Conservation (phyloP, 2,329 filamentous ascomycete genomes). For the Aspergillus sp. region DNA sequence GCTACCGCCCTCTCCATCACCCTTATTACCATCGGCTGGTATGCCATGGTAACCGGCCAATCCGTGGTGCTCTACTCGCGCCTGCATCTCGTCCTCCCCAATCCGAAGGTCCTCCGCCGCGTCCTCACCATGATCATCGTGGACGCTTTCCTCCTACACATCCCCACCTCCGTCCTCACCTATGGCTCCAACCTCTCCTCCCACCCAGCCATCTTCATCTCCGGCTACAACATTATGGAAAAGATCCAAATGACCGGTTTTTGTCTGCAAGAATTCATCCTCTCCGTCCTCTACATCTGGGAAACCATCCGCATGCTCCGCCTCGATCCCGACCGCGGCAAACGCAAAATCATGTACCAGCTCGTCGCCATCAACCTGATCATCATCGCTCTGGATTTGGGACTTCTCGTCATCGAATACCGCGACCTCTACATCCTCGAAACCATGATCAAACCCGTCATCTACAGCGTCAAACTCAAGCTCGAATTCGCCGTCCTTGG, state of each 20-base stretch:
- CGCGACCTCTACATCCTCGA: conserved; percentile 50
- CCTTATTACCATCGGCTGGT: conserved; percentile 51
- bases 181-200: conserved; percentile 45
- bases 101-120: conserved; percentile 41
- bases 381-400: conserved; percentile 51
- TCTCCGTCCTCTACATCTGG: conserved; percentile 57
- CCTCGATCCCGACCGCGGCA: conserved; percentile 45
- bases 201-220: conserved; percentile 26
- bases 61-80: conserved; percentile 54
- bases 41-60: conserved; percentile 52
- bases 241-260: conserved; percentile 60
- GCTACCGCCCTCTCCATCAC: conserved; percentile 44
- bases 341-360: conserved; percentile 52
- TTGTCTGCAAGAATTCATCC: conserved; percentile 57
- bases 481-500: conserved; percentile 54
- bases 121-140: conserved; percentile 52
- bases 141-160: conserved; percentile 46
- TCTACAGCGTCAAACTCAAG: conserved; percentile 54
- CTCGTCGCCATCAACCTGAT: conserved; percentile 53
- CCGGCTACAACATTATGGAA: conserved; percentile 52
- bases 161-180: conserved; percentile 50
- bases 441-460: conserved; percentile 49
- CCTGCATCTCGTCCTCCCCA: conserved; percentile 50
- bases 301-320: conserved; percentile 56
- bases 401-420: conserved; percentile 47